Evolutionary conservation across 2,329 filamentous ascomycete species (phyloP).

Genomic region (Aspergillus sp.): DNA sequence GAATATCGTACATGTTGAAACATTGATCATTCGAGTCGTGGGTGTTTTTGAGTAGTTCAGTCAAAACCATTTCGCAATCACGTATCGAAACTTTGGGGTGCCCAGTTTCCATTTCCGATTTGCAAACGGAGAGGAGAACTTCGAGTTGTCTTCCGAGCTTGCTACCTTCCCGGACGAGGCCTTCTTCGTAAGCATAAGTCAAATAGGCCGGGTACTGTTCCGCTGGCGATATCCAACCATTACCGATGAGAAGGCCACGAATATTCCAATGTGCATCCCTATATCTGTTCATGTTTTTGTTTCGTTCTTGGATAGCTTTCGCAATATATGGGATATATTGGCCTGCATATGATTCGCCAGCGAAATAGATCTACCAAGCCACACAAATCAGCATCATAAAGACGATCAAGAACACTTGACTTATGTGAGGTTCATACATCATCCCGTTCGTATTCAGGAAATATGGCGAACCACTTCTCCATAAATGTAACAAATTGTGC

Average conservation of each 20-base stretch:
- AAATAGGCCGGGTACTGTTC: conserved; percentile 91
- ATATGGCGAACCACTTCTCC: conserved; percentile 86
- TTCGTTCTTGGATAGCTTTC: conserved; percentile 84
- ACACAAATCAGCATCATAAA: conserved; percentile 12
- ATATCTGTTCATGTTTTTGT: conserved; percentile 57
- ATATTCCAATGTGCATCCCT: conserved; percentile 66
- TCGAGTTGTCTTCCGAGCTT: conserved; percentile 66
- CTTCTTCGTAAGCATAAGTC: conserved; percentile 74
- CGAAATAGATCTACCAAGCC: conserved; percentile 73
- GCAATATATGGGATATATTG: conserved; percentile 97
- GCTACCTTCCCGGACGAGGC: conserved; percentile 68
- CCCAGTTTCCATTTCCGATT: conserved; percentile 58
- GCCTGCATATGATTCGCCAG: conserved; percentile 94
- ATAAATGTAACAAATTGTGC: conserved; percentile 83
- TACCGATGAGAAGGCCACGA: conserved; percentile 86
- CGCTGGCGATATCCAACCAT: conserved; percentile 90
- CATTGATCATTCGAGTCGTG: conserved; percentile 61
- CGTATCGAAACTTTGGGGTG: conserved; percentile 65
- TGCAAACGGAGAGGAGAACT: conserved; percentile 67
- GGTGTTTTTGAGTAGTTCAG: conserved; percentile 68
- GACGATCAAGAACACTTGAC: not conserved
- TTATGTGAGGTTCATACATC: conserved; percentile 65
- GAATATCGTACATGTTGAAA: conserved; percentile 96
- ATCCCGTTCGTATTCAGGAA: conserved; percentile 87
- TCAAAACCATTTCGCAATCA: conserved; percentile 75